Evolutionary conservation across 441 rosid genomes (phyloP).

Genomic region (Biscutella laevigata): DNA sequence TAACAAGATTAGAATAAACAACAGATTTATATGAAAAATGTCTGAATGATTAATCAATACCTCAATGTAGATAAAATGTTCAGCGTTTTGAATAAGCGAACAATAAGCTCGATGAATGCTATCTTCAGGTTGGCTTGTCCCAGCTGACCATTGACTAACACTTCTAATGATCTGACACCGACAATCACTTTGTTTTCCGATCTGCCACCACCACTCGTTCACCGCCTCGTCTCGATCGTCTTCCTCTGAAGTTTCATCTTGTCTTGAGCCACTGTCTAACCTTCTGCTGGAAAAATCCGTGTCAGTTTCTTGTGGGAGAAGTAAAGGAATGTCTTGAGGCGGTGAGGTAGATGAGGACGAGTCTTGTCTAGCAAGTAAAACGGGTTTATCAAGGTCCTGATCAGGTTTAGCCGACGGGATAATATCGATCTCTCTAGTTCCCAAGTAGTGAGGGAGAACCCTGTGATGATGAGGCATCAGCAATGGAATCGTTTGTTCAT

Average conservation of each 20-base stretch:
- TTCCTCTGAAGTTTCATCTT: no score
- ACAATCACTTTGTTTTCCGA: no score
- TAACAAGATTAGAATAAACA: background rate
- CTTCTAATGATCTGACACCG: slow-evolving; percentile 78
- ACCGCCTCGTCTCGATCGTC: no score
- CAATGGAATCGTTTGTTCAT: slow-evolving; percentile 58
- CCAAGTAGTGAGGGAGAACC: slow-evolving; percentile 79
- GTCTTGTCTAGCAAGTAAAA: slow-evolving; percentile 45
- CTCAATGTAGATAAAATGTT: slow-evolving; percentile 68
- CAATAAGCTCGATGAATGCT: slow-evolving; percentile 66
- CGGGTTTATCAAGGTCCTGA: no score
- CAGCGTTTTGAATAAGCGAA: slow-evolving; percentile 50
- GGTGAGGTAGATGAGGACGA: slow-evolving; percentile 48
- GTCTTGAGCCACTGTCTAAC: no score
- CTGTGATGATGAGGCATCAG: slow-evolving; percentile 74
- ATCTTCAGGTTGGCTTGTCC: slow-evolving; percentile 60
- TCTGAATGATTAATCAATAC: slow-evolving; percentile 21
- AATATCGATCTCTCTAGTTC: no score
- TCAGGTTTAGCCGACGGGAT: no score
- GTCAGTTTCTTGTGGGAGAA: slow-evolving; percentile 55
- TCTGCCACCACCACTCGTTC: no score
- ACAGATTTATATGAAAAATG: background rate
- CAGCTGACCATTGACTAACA: slow-evolving; percentile 70
- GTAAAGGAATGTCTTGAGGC: slow-evolving; percentile 55
- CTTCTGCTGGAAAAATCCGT: slow-evolving; percentile 23